Base-by-base conservation (phyloP, 1,284 basidiomycete species). In the Pseudozyma sp. region DNA sequence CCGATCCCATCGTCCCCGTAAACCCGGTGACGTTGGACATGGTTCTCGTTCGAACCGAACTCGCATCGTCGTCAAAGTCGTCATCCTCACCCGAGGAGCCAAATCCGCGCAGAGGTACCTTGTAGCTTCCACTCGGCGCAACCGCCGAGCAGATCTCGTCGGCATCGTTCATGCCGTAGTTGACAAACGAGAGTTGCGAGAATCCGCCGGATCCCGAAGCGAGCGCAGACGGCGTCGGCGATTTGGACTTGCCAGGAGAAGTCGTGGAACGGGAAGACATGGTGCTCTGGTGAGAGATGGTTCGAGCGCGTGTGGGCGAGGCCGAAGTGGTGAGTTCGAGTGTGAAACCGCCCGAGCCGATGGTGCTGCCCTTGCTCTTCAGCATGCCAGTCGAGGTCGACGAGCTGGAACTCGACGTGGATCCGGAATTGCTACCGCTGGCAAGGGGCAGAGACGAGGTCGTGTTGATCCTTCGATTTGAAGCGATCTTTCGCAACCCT, bases 161-260 rank as follows among this genome's bases (percentile, higher is more conserved):
- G 10, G 81, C 81, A 57, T 83, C 81, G 19, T 82, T 66, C 55
- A 83, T 76, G 13, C 81, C 81, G 50, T 82, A 83, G 68, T 83
- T 82, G 68, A 83, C 79, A 56, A 83, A 83, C 33, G 68, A 66
- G 29, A 82, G 69, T 43, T 62, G 45, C 6, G 60, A 49, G 37
- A 69, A 59, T n/a, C 46, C 53, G 16, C 50, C 45, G 4, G 50
- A 42, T 8, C 65, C 58, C 0, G 58, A 56, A 8, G 65, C 58
- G 13, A 67, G 54, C 5, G 60, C 45, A 0, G 49, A 48, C 7
- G 66, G 64, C 1, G 64, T 65, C 3, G 70, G 70, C 31, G 65
- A 68, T 13, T 72, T 72, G 40, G 60, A 64, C 13, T 62, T 72
- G 52, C 51, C 45, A 8, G 60, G 53, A 3, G 52, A 51, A 33